Evolutionary conservation across 2,329 filamentous ascomycete genomes (phyloP).

Genomic region (Beauveria caledonica): DNA sequence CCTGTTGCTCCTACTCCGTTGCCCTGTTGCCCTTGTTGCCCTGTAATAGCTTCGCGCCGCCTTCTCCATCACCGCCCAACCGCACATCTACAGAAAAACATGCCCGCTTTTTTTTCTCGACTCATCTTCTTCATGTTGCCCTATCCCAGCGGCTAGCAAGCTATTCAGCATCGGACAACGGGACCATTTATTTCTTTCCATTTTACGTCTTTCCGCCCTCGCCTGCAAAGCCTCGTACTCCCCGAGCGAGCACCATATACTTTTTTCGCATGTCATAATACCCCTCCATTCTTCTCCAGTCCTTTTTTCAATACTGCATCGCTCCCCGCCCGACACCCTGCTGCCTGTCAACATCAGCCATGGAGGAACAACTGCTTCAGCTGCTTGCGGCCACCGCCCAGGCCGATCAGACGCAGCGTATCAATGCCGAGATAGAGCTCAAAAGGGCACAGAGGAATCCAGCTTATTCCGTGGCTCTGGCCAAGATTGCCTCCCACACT

Average conservation of each 20-base stretch:
- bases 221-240: neutral
- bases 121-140: neutral
- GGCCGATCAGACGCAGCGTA: constrained; percentile 65
- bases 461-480: constrained; percentile 70
- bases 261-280: constrained; percentile 4
- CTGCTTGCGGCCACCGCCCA: constrained; percentile 83
- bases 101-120: constrained; percentile 6
- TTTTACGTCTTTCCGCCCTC: neutral
- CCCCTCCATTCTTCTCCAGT: constrained; percentile 3
- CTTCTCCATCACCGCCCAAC: constrained; percentile 10
- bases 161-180: neutral
- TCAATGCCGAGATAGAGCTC: constrained; percentile 78
- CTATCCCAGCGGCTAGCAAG: neutral
- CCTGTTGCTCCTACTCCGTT: neutral
- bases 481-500: constrained; percentile 70
- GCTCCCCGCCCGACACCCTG: neutral
- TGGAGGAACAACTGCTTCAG: constrained; percentile 89
- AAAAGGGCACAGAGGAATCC: constrained; percentile 59
- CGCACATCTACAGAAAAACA: constrained; percentile 6
- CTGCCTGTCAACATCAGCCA: constrained; percentile 29
- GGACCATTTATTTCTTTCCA: neutral
- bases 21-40: too few relatives aligned
- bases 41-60: neutral
- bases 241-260: neutral
- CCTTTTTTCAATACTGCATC: neutral